Base-by-base conservation (phyloP, 495 filamentous ascomycete species). In the Penicillium turbatum region DNA sequence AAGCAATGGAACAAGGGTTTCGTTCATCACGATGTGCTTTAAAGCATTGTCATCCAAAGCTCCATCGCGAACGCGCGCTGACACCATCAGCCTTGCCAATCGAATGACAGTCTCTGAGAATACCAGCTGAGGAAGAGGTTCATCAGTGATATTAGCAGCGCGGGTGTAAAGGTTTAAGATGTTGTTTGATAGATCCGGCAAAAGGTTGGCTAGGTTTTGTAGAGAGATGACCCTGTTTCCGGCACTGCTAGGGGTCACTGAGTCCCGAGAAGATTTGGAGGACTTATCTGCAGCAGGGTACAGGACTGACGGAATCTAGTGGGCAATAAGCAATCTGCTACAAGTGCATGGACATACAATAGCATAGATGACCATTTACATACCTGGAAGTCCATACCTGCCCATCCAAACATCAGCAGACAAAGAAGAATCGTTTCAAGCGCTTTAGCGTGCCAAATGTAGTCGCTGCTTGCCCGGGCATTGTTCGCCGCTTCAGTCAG, bases 391-490 rank as follows among this genome's bases (percentile, higher is more conserved):
- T 95, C 88, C 64, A 91, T 77, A 12, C 86, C 87, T 41, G 85
- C 79, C 87, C 90, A 95, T 47, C 85, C 87, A 43, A 95, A 82
- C 72, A 97, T 83, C 27, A 97, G 59, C 54, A 97, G 78, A 64
- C 84, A 86, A 41, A 96, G 80, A 12, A 91, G 71, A 56, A 93
- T 87, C 9, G 89, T 85, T 62, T 97, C 93, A 29, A 97, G 78
- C 3, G 88, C 91, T 71, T 97, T 99, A 11, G 87, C 93, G 76
- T 97, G 89, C 93, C 93, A 99, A 7, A 96, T 66, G 74, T 96
- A 88, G 68, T 97, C 93, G 65, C 88, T 92, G 58, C 85, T 83
- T 31, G 82, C 83, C 65, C 87, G 88, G 13, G 90, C 88, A 55
- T 85, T 80, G 10, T 82, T 80, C 7, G 86, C 89, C 42, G 86